phyloP scores from a whole-genome alignment of 2,329 filamentous ascomycete genomes.

The Calonectria hongkongensis region DNA sequence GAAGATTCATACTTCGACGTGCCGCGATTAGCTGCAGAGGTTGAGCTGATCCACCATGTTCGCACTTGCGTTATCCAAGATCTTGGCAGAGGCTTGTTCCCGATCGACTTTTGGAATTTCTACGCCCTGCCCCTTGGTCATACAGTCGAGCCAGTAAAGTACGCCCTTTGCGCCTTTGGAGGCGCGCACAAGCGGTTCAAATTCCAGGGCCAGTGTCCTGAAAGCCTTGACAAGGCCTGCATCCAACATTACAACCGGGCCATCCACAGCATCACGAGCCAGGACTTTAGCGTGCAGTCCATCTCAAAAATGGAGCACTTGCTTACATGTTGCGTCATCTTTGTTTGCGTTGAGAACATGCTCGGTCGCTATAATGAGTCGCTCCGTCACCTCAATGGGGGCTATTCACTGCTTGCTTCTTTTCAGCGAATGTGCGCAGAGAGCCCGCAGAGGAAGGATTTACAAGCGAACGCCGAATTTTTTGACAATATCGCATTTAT shows the following conservation, averaged over 20 bases:
- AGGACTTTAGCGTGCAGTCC: neutral
- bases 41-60: neutral
- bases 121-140: neutral
- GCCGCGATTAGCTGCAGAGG: neutral
- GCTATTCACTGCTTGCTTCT: neutral
- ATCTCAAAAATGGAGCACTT: neutral
- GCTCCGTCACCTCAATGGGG: neutral
- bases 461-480: neutral
- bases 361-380: conserved; percentile 1
- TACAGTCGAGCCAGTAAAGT: neutral
- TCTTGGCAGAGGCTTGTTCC: neutral
- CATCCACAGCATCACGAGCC: neutral
- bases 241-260: neutral
- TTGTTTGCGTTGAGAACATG: conserved; percentile 7
- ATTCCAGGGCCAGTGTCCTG: neutral
- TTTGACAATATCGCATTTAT: neutral
- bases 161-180: neutral
- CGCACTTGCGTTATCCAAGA: neutral
- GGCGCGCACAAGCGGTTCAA: neutral
- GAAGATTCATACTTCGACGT: no score
- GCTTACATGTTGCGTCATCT: neutral
- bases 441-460: no score
- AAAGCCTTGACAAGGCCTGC: neutral
- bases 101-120: neutral
- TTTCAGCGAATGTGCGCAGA: neutral